Conservation (phyloP, 371 early-diverging fungal species). For the Encephalitozoon romaleae region DNA sequence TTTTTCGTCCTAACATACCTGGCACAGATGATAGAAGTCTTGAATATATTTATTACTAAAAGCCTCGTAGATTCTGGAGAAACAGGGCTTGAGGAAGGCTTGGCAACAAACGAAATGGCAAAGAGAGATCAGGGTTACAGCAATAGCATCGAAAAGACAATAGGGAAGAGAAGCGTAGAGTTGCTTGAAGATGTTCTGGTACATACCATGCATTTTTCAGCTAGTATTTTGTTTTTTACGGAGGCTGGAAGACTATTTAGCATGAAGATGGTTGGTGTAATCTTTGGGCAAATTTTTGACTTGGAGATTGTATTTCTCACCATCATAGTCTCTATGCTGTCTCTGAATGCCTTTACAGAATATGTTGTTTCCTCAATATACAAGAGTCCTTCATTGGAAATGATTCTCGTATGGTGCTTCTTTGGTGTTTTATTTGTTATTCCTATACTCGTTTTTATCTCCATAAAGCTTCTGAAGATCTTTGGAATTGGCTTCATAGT, state of each 20-base stretch:
- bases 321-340: background rate
- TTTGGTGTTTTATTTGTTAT: background rate
- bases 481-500: slow-evolving; percentile 48
- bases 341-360: background rate
- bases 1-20: slow-evolving; percentile 27
- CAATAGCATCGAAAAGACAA: background rate
- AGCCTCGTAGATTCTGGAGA: slow-evolving; percentile 11
- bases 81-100: slow-evolving; percentile 12
- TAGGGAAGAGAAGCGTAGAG: background rate
- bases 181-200: background rate
- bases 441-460: background rate
- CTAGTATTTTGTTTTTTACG: background rate
- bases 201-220: background rate
- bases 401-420: background rate
- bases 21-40: slow-evolving; percentile 5
- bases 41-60: background rate
- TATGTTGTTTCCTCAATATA: background rate
- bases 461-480: slow-evolving; percentile 22
- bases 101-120: slow-evolving; percentile 25
- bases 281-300: background rate
- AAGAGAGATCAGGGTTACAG: background rate
- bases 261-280: background rate
- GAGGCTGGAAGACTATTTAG: background rate
- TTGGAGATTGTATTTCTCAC: background rate
- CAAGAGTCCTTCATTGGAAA: background rate